phyloP scores from a whole-genome alignment of 164 flowering plant genomes.

The Annona cherimola region DNA sequence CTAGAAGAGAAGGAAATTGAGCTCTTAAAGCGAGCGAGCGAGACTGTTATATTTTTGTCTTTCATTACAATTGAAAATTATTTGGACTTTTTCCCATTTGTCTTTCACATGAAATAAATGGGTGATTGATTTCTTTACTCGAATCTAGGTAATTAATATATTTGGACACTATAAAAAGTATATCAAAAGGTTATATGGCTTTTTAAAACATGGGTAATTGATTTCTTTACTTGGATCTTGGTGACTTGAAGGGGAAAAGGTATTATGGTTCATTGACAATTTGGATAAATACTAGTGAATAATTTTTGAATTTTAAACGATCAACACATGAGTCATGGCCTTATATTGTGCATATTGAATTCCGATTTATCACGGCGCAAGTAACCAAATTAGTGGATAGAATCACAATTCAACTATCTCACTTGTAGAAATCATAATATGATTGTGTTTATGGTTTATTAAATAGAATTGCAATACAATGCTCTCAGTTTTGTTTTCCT shows the following conservation, averaged over 20 bases:
- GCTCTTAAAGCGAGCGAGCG: too few species aligned
- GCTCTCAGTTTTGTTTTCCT: slow-evolving; percentile 80
- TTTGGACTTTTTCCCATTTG: too few species aligned
- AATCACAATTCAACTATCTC: neutral
- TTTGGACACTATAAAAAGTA: too few species aligned
- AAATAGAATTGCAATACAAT: slow-evolving; percentile 64
- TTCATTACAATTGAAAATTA: too few species aligned
- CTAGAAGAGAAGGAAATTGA: too few species aligned
- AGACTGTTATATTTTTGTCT: too few species aligned
- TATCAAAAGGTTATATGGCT: too few species aligned
- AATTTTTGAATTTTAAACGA: neutral
- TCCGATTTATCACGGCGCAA: neutral
- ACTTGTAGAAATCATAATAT: neutral
- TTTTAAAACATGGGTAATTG: neutral
- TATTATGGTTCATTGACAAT: neutral
- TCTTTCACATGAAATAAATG: too few species aligned
- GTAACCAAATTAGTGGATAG: neutral
- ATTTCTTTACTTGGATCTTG: neutral
- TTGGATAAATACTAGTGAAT: neutral
- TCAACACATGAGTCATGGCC: neutral
- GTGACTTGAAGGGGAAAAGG: neutral
- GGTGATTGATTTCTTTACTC: too few species aligned
- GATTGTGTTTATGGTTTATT: neutral
- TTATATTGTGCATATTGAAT: neutral
- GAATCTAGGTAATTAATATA: too few species aligned